phyloP scores from a whole-genome alignment of 2,329 filamentous ascomycete genomes.

The Arthrobotrys conoides region DNA sequence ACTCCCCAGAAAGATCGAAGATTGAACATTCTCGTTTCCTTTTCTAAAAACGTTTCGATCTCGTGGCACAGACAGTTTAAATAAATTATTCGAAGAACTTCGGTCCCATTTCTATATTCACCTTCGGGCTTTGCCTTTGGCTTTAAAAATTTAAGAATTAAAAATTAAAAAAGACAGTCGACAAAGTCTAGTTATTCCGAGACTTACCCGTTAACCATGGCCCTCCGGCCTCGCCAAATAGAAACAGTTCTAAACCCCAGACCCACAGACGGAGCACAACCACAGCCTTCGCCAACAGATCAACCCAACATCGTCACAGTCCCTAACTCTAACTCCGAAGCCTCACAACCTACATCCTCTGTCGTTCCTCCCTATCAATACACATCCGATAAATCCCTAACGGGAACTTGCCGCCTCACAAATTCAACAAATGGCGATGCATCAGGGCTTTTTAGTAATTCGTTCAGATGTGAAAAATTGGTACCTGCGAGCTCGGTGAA shows the following conservation, averaged over 20 bases:
- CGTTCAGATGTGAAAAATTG: slow-evolving; percentile 34
- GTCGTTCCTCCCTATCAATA: slow-evolving; percentile 19
- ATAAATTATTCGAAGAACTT: neutral
- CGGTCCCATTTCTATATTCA: neutral
- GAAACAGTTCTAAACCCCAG: neutral
- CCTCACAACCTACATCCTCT: neutral
- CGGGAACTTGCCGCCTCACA: slow-evolving; percentile 30
- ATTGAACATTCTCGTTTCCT: neutral
- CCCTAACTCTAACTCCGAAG: neutral
- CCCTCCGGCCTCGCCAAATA: slow-evolving; percentile 5
- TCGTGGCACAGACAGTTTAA: neutral
- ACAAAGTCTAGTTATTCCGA: too few relatives aligned
- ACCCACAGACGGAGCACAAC: neutral
- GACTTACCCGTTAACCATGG: neutral
- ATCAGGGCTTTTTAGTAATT: slow-evolving; percentile 19
- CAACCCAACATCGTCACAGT: neutral
- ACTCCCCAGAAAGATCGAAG: slow-evolving; percentile 1
- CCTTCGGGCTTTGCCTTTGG: too few relatives aligned
- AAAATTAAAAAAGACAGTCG: neutral
- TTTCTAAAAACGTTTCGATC: neutral
- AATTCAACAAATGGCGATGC: slow-evolving; percentile 14
- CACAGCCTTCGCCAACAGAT: neutral
- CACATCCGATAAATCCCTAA: slow-evolving; percentile 30
- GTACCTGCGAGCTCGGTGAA: slow-evolving; percentile 34
- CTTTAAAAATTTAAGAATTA: neutral